phyloP scores from a whole-genome alignment of 176 grass and related monocot species.

The Microstegium vimineum region DNA sequence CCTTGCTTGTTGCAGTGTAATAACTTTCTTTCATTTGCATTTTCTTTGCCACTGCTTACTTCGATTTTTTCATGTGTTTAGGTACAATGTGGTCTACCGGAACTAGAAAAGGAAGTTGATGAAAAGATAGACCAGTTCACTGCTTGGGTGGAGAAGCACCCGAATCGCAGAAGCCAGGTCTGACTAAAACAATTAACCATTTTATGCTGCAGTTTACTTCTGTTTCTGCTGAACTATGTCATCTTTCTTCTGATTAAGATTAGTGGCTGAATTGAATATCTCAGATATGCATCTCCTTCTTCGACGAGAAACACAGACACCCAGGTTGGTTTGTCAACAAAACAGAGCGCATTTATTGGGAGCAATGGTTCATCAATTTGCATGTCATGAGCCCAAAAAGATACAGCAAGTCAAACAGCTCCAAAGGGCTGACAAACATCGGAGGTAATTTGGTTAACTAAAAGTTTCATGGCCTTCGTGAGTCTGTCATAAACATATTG shows the following conservation, averaged over 20 bases:
- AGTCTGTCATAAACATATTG: not conserved
- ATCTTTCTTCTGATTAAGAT: conserved; percentile 5
- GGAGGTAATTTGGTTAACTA: conserved; percentile 44
- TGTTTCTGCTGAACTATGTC: not conserved
- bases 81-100: conserved; percentile 87
- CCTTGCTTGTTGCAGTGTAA: not conserved
- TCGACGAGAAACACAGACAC: conserved; percentile 73
- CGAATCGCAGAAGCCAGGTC: conserved; percentile 88
- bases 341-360: conserved; percentile 81
- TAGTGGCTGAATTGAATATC: conserved; percentile 1
- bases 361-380: conserved; percentile 90
- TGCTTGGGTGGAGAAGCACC: conserved; percentile 88
- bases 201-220: conserved; percentile 25
- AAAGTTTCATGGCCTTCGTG: not conserved
- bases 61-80: conserved; percentile 18
- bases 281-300: conserved; percentile 85
- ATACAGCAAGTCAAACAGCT: conserved; percentile 51
- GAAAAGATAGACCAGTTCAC: conserved; percentile 76
- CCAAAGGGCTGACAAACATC: conserved; percentile 43
- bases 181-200: not conserved
- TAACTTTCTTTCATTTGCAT: not conserved
- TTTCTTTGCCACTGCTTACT: not conserved
- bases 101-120: conserved; percentile 93
- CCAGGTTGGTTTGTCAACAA: conserved; percentile 79
- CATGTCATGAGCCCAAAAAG: conserved; percentile 60